phyloP scores from a whole-genome alignment of 1,284 basidiomycete genomes.

The Microbotryum intermedium region DNA sequence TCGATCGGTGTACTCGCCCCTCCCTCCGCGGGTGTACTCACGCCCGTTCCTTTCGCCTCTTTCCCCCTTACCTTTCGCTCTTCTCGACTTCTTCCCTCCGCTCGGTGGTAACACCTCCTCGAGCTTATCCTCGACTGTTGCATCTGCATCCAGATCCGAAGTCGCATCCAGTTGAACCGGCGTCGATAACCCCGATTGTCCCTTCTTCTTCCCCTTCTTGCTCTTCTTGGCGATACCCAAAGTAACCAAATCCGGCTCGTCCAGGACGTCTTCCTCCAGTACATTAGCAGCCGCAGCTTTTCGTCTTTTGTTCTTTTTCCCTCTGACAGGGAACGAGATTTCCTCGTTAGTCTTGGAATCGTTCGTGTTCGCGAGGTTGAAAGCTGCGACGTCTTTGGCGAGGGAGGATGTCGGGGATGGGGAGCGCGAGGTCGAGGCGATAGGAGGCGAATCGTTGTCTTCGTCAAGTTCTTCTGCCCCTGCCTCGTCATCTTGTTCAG shows the following conservation, averaged over 20 bases:
- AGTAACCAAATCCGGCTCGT: conserved; percentile 31
- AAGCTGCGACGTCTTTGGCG: conserved; percentile 13
- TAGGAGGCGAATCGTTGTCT: not conserved
- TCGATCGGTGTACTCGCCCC: too few species aligned
- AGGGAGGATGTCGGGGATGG: conserved; percentile 6
- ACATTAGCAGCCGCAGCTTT: not conserved
- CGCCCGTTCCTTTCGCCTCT: too few species aligned
- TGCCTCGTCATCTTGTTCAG: not conserved
- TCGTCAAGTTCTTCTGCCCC: conserved; percentile 31
- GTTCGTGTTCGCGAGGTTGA: conserved; percentile 2
- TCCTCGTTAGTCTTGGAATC: conserved; percentile 32
- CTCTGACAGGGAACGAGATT: not conserved
- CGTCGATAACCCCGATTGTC: not conserved
- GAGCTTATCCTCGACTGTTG: too few species aligned
- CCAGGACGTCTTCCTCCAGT: conserved; percentile 11
- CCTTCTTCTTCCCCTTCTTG: conserved; percentile 8
- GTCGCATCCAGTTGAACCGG: not conserved
- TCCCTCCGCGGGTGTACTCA: too few species aligned
- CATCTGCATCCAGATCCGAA: too few species aligned
- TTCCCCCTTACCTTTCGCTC: too few species aligned
- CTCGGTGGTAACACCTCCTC: too few species aligned
- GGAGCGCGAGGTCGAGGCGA: conserved; percentile 15
- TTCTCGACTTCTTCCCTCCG: too few species aligned
- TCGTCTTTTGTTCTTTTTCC: not conserved
- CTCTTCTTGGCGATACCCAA: conserved; percentile 26